A percentile compares a stretch with the other conserved stretches of the same genome.
Conservation (phyloP, 1,139 yeast genomes). For the Blastobotrys illinoisensis region DNA sequence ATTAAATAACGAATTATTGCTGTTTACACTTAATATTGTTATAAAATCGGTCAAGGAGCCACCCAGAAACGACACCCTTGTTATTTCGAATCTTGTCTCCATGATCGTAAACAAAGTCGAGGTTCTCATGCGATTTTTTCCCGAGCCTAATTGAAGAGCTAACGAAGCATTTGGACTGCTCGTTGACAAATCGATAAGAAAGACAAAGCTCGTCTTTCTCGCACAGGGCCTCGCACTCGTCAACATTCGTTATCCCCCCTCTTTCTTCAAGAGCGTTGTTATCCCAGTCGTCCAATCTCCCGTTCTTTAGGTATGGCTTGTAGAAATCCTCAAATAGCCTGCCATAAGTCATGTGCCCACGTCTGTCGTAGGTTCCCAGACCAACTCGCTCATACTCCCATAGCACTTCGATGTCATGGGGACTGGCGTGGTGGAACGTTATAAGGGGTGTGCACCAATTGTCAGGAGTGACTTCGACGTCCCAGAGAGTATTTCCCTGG, state of each 20-base stretch:
- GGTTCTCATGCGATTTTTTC: background rate
- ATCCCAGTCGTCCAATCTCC: constrained; percentile 25
- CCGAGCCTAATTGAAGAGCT: background rate
- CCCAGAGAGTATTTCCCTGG: constrained; percentile 16
- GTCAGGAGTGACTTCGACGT: constrained; percentile 18
- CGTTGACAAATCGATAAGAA: background rate
- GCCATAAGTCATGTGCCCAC: constrained; percentile 21
- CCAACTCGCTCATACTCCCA: constrained; percentile 30
- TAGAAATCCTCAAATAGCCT: constrained; percentile 31
- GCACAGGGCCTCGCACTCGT: background rate
- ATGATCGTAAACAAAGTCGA: background rate
- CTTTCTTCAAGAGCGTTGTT: constrained; percentile 15
- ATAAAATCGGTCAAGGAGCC: background rate
- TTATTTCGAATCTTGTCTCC: background rate
- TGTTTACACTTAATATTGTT: background rate
- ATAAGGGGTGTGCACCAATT: constrained; percentile 31
- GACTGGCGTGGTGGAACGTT: constrained; percentile 28
- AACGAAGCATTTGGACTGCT: background rate
- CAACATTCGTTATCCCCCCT: background rate
- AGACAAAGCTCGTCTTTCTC: background rate
- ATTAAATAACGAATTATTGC: background rate
- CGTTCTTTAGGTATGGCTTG: constrained; percentile 25
- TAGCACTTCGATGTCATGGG: constrained; percentile 29
- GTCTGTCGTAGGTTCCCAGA: constrained; percentile 22
- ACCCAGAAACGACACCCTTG: background rate